Evolutionary conservation across 192 early-diverging fungal genomes (phyloP).

Genomic region (Coemansia sp.): DNA sequence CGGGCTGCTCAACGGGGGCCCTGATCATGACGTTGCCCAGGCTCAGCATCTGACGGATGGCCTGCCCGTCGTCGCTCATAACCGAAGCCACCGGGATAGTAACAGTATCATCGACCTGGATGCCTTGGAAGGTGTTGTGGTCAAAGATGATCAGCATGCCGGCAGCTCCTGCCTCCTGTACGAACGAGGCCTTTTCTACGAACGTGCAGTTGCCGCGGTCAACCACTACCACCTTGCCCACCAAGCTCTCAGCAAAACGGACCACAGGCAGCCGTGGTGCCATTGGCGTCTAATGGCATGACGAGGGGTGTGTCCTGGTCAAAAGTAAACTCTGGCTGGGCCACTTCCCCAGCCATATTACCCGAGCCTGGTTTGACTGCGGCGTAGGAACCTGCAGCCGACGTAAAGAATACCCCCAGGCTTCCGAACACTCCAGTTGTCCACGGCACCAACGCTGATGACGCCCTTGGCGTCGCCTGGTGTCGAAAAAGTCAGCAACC

Average conservation of each 20-base stretch:
- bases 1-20: too few relatives aligned
- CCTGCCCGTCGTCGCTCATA: too few relatives aligned
- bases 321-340: background rate
- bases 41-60: too few relatives aligned
- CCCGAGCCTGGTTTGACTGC: background rate
- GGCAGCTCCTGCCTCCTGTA: slow-evolving; percentile 49
- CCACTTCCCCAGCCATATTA: too few relatives aligned
- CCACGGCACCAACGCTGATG: slow-evolving; percentile 58
- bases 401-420: slow-evolving; percentile 6
- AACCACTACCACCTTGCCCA: slow-evolving; percentile 46
- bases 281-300: background rate
- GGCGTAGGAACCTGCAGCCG: slow-evolving; percentile 9
- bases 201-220: slow-evolving; percentile 49
- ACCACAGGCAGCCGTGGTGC: background rate
- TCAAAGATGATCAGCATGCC: slow-evolving; percentile 49
- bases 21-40: too few relatives aligned
- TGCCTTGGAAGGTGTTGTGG: too few relatives aligned
- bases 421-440: slow-evolving; percentile 41
- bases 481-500: slow-evolving; percentile 49
- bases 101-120: too few relatives aligned
- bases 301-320: slow-evolving; percentile 1
- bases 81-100: too few relatives aligned
- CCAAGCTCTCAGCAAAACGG: background rate
- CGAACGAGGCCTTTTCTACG: slow-evolving; percentile 38
- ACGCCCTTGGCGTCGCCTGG: slow-evolving; percentile 51